Evolutionary conservation across 768 basidiomycete species (phyloP).

Genomic region (Lactarius hengduanensis): DNA sequence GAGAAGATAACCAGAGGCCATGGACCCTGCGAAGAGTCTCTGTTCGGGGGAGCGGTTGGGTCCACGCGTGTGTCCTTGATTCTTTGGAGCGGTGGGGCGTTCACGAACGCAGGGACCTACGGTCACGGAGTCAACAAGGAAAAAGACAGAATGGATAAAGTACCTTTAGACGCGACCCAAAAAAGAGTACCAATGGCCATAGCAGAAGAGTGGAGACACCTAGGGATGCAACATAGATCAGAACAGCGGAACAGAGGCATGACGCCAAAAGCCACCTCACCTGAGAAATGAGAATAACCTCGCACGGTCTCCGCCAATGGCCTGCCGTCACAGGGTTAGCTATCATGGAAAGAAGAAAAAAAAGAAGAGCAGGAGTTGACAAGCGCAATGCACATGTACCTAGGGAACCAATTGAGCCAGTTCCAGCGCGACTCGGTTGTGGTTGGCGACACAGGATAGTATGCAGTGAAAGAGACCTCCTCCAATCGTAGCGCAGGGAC

Average conservation of each 20-base stretch:
- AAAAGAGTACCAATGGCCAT: conserved; percentile 21
- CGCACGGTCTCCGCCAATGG: conserved; percentile 16
- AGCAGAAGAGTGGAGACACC: conserved; percentile 18
- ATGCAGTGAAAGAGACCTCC: conserved; percentile 23
- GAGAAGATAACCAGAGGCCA: conserved; percentile 86
- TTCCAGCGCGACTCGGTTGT: not conserved
- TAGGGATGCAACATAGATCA: not conserved
- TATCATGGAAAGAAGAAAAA: not conserved
- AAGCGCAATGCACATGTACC: conserved; percentile 10
- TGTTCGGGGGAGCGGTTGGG: not conserved
- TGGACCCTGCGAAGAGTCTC: conserved; percentile 30
- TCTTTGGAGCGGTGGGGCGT: conserved; percentile 20
- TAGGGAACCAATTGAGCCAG: conserved; percentile 22
- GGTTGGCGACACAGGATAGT: conserved; percentile 17
- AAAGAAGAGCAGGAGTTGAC: not conserved
- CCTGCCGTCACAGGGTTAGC: not conserved
- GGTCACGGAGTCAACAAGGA: not conserved
- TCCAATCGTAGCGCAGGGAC: conserved; percentile 19
- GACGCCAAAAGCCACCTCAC: conserved; percentile 1
- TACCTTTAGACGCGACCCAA: conserved; percentile 24
- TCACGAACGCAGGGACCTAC: conserved; percentile 23
- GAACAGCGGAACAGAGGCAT: not conserved
- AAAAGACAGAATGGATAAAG: not conserved
- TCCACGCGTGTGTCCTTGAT: not conserved
- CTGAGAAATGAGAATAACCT: conserved; percentile 24